Evolutionary conservation across 2,329 filamentous ascomycete genomes (phyloP).

Genomic region (Bisporella sp.): DNA sequence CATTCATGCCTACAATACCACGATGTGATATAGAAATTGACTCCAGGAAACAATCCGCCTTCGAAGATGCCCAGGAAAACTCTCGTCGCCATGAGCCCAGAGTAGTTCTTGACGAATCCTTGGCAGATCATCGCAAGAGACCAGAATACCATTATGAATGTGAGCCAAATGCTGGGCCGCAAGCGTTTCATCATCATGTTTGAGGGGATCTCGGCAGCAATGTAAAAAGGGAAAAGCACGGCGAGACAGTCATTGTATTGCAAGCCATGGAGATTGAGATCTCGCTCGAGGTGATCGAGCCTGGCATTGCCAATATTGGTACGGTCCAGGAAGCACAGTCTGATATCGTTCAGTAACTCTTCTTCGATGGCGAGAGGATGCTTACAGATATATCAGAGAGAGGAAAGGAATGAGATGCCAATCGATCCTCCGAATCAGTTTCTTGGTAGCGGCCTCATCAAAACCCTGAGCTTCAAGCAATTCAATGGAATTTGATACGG

Average conservation of each 20-base stretch:
- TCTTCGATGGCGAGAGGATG: slow-evolving; percentile 13
- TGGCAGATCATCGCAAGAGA: slow-evolving; percentile 9
- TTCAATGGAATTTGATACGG: slow-evolving; percentile 2
- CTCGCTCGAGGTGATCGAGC: slow-evolving; percentile 18
- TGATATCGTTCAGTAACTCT: slow-evolving; percentile 9
- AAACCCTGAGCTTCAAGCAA: slow-evolving; percentile 17
- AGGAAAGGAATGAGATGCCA: slow-evolving; percentile 51
- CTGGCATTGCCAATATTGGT: slow-evolving; percentile 19
- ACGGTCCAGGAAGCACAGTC: slow-evolving; percentile 13
- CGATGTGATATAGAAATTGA: slow-evolving; percentile 42
- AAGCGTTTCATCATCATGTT: slow-evolving; percentile 49
- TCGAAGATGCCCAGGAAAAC: slow-evolving; percentile 16
- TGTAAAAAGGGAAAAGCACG: slow-evolving; percentile 17
- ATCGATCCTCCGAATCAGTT: slow-evolving; percentile 48
- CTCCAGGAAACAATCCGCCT: slow-evolving; percentile 15
- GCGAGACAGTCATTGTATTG: slow-evolving; percentile 22
- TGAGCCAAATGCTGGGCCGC: slow-evolving; percentile 50
- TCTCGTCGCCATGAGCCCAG: slow-evolving; percentile 10
- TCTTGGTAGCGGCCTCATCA: slow-evolving; percentile 37
- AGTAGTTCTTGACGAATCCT: slow-evolving; percentile 13
- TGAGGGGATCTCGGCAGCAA: slow-evolving; percentile 40
- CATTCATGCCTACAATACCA: slow-evolving; percentile 54
- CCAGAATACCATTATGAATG: slow-evolving; percentile 51
- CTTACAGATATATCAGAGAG: slow-evolving; percentile 46
- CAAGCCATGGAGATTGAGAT: slow-evolving; percentile 29